Base-by-base conservation (phyloP, 352 stramenopile genomes). In the Nothophytophthora sp. region DNA sequence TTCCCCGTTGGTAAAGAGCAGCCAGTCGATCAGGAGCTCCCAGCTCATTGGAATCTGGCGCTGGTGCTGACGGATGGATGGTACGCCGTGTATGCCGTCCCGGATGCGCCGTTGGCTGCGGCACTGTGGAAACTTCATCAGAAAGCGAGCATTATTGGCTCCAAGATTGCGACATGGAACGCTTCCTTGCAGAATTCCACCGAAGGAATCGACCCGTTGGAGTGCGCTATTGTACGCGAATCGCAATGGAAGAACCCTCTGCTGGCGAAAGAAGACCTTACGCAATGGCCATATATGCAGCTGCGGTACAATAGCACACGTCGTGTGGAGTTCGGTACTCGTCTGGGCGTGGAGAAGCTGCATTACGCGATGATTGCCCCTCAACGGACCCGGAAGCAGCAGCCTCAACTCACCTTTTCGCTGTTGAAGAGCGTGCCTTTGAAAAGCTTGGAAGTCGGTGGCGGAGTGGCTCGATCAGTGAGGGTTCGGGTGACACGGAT, bases 11-110 rank as follows among this genome's bases (percentile, higher is more conserved):
- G 56, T 39, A 53, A 34, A 44, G 62, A 70, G 9, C 45, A 57
- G 6, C 30, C 60, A 10, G 28, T 69, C 3, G 70, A 84, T 22
- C 55, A 73, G 35, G 63, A 71, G 36, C 60, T 73, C n/a, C 75
- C 73, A 7, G 47, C 72, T 3, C 67, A 70, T 34, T 86, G 71
- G 71, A 84, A 83, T 23, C 38, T 88, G 43, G 65, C 73, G 7
- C 49, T 86, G 15, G 78, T 92, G 24, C 53, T 92, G 11, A 90
- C 76, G 1, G 81, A 92, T 60, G 81, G 81, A 19, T 88, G 81
- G 81, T 87, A 92, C 56, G 74, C 62, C 22, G 56, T 88, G 4
- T 86, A 88, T 28, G 76, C 63, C 19, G 57, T 88, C 11, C 76
- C 78, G 32, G 78, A 88, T 45, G 32, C 47, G 9, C 46, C 63